Evolutionary conservation across 805 yeast genomes (phyloP).

Genomic region (Lipomyces yamanashiensis): DNA sequence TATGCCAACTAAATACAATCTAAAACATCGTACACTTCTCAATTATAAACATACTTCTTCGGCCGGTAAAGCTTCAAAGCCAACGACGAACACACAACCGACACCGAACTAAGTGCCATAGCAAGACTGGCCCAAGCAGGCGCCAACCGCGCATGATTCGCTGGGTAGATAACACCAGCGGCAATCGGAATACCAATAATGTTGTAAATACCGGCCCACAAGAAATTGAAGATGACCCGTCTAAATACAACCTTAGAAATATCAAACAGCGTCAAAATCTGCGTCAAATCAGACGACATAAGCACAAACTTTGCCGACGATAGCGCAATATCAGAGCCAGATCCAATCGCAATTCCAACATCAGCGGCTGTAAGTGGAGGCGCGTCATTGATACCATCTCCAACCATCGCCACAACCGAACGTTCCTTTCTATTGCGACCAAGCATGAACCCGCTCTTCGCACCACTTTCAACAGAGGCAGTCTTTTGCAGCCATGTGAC

Average conservation of each 20-base stretch:
- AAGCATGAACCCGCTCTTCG: conserved; percentile 17
- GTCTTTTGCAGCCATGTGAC: conserved; percentile 60
- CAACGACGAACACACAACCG: conserved; percentile 83
- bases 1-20: neutral
- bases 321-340: conserved; percentile 77
- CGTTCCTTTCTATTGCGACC: conserved; percentile 36
- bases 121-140: conserved; percentile 91
- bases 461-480: conserved; percentile 31
- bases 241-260: conserved; percentile 71
- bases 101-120: conserved; percentile 90
- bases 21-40: neutral
- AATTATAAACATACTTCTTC: conserved; percentile 21
- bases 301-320: conserved; percentile 76
- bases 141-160: conserved; percentile 69
- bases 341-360: conserved; percentile 76
- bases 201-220: conserved; percentile 88
- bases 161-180: conserved; percentile 86
- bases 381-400: conserved; percentile 84
- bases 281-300: conserved; percentile 54
- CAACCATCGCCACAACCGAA: conserved; percentile 72
- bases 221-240: conserved; percentile 77
- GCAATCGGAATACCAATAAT: conserved; percentile 88
- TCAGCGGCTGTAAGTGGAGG: conserved; percentile 78
- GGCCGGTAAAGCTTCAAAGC: conserved; percentile 58
- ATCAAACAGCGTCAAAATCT: conserved; percentile 63